Base-by-base conservation (phyloP, 2,329 filamentous ascomycete species). In the Nakataea oryzae region DNA sequence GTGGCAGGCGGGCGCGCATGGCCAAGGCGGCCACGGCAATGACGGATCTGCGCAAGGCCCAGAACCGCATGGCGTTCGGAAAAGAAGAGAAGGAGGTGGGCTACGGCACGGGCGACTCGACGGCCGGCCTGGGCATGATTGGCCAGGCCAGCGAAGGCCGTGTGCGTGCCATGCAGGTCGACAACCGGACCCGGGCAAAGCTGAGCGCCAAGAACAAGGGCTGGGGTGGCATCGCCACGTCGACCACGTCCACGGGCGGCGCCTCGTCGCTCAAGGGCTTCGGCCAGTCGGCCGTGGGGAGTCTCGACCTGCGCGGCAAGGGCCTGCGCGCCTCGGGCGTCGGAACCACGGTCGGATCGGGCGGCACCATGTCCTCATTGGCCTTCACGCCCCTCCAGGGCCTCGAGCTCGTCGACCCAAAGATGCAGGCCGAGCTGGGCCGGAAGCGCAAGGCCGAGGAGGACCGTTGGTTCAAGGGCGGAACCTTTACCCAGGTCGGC, bases 1-100 rank as follows among this genome's bases (percentile, higher is more conserved):
- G 95, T 74, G 95, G 95, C 60, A 82, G 93, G 62, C 83, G 92
- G 66, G 95, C 93, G 14, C 82, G 95, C 63, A 96, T 96, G 74
- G 93, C 93, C 64, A 99, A 99, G 81, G 95, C 96, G 74, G 93
- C 93, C 4, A 91, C 91, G 8, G 93, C 95, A 64, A 96, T 97
- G 91, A 99, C 95, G 0, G 95, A 99, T 62, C 79, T 99, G 32
- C 87, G 93, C 66, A 97, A 97, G 74, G 92, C 92, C 5, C 95
- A 97, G 75, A 99, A 99, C 76, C 86, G 95, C 61, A 88, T 99
- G 84, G 91, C 88, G 0, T 99, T 99, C 70, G 93, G 93, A 63
- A 95, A 96, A 73, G 93, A 97, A 74, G 95, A 99, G 75, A 88
- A 86, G 69, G 95, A 99, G 74, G 87, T 95, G 1, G 93, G 93